Base-by-base conservation (phyloP, 2,329 filamentous ascomycete species). In the Nannizzia gypsea region DNA sequence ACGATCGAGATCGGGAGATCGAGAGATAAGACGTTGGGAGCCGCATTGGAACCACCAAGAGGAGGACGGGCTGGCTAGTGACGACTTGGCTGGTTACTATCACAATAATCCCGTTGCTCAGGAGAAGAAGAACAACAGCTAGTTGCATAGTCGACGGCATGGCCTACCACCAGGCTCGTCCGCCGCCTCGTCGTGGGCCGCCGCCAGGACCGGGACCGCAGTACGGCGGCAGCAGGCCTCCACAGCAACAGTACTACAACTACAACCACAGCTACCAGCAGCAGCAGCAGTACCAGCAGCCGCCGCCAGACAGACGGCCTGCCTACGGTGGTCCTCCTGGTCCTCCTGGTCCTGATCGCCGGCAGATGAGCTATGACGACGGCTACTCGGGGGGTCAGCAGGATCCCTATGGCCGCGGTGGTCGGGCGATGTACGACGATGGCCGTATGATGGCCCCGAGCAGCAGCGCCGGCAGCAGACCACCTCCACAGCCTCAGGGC, bases 401-500 rank as follows among this genome's bases (percentile, higher is more conserved):
- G 20, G 52, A 34, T 36, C 52, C 52, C 20, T 42, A 42, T 56
- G 54, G n/a, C 3, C 54, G 54, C 5, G 54, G 54, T 11, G 36
- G 36, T 24, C 54, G 17, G 22, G 17, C 17, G 11, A 42, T 56
- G 34, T 40, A 56, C 17, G 31, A 40, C 6, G 50, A 20, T 2
- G 50, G 50, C 15, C 24, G n/a, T 20, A 70, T 46, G n/a, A 36
- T 36, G 31, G 31, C 31, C 70, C 70, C 55, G n/a, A n/a, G n/a
- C n/a, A n/a, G n/a, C n/a, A n/a, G n/a, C 68, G 66, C 55, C 31
- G 31, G 31, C 31, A 67, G 69, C 58, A 72, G 72, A 26, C 61
- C 69, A 59, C 69, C 69, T 60, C 69, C 71, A 59, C 69, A 71
- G 58, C 66, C 65, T 62, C 50, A 60, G 62, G 66, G 65, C 58